phyloP scores from a whole-genome alignment of 2,329 filamentous ascomycete species.

The Epichloe typhina region DNA sequence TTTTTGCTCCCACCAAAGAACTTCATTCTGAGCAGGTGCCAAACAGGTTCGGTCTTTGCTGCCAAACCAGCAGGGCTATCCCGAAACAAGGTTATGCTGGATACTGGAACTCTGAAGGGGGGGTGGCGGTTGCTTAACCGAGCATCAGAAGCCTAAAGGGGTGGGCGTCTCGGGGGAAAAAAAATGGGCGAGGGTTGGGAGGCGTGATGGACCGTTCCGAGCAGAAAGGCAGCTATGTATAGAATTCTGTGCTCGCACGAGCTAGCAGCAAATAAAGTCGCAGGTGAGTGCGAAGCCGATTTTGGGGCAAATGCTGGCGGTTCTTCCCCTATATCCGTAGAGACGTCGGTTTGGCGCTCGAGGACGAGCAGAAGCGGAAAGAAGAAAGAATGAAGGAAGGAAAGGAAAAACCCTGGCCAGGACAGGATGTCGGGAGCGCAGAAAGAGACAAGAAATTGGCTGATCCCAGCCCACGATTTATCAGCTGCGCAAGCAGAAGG shows the following conservation, averaged over 20 bases:
- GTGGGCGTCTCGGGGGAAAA: background rate
- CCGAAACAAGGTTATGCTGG: conserved; percentile 28
- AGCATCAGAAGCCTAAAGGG: conserved; percentile 15
- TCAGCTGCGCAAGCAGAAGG: conserved; percentile 12
- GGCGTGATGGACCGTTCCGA: conserved; percentile 5
- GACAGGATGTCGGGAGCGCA: background rate
- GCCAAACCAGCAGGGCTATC: conserved; percentile 17
- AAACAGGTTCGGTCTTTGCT: conserved; percentile 1
- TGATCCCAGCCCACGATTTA: conserved; percentile 16
- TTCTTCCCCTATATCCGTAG: background rate
- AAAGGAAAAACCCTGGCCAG: background rate
- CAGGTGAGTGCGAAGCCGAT: background rate
- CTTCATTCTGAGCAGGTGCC: conserved; percentile 27
- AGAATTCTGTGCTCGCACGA: background rate
- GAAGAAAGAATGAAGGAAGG: background rate
- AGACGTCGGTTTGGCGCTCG: background rate
- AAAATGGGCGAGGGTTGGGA: background rate
- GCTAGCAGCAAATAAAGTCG: background rate
- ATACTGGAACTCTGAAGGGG: conserved; percentile 15
- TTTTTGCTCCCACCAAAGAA: conserved; percentile 35
- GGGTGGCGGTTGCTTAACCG: conserved; percentile 12
- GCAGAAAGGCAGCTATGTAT: background rate
- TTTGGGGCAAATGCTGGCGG: background rate
- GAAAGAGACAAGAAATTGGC: conserved; percentile 1
- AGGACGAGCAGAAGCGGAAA: background rate